These are phyloP conservation scores for Colletotrichum ledebouriae DNA, from an alignment of 2,329 filamentous ascomycete species.

Conservation along the genomic window DNA sequence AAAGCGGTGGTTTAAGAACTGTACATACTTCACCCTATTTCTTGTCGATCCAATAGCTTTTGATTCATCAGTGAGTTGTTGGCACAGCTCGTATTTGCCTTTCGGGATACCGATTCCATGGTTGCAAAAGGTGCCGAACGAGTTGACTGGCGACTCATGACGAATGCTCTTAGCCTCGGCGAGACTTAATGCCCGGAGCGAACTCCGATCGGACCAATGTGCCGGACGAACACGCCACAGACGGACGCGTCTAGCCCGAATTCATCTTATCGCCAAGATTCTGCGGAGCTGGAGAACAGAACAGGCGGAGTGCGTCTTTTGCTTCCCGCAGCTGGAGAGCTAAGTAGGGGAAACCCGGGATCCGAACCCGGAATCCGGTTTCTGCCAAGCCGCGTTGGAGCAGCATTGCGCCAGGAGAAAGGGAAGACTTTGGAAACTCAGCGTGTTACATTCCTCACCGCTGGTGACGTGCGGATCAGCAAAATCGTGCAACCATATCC, in stretches of 20 bases:
- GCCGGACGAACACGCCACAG: conserved; percentile 5
- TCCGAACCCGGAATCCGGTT: too few relatives aligned
- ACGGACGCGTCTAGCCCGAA: conserved; percentile 4
- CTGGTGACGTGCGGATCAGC: neutral
- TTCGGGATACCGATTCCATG: neutral
- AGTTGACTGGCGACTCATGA: neutral
- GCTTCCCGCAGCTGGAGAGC: neutral
- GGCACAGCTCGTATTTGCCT: neutral
- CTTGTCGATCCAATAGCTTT: neutral
- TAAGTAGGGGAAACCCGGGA: neutral
- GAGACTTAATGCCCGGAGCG: neutral
- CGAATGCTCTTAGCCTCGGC: neutral
- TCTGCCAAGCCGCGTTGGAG: neutral
- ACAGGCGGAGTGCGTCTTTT: conserved; percentile 13
- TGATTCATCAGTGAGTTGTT: neutral
- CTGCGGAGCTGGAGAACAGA: too few relatives aligned
- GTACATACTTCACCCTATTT: conserved; percentile 14
- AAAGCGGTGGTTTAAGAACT: rapidly evolving
- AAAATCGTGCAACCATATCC: conserved; percentile 25
- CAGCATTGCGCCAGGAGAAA: neutral
- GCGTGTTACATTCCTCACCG: conserved; percentile 10
- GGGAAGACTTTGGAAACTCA: neutral
- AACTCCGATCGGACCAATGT: neutral
- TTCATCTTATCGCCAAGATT: neutral
- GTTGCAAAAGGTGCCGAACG: too few relatives aligned